Percentiles rank a stretch among this genome's conserved stretches.
Evolutionary conservation across 106 monocot genomes (phyloP).

Genomic region (Alisma plantagoaquatica): DNA sequence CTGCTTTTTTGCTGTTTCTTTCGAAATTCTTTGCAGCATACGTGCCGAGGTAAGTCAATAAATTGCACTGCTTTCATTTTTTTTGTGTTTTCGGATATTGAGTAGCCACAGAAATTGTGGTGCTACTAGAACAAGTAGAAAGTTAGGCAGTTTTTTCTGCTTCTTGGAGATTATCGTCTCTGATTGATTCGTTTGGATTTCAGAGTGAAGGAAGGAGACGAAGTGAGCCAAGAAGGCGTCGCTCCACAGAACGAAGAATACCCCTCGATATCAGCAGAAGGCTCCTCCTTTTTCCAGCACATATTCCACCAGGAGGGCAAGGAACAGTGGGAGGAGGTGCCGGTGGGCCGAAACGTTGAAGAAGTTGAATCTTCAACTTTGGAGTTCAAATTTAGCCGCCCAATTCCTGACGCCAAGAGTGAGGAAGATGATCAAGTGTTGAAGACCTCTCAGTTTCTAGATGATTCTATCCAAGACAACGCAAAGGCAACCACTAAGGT

Average conservation of each 20-base stretch:
- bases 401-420: conserved; percentile 10
- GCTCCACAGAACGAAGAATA: not conserved
- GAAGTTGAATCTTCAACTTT: conserved; percentile 27
- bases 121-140: too few relatives aligned
- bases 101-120: too few relatives aligned
- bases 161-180: too few relatives aligned
- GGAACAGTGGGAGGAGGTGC: not conserved
- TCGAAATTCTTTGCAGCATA: conserved; percentile 12
- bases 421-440: not conserved
- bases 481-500: conserved; percentile 6
- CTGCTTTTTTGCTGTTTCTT: conserved; percentile 7
- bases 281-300: not conserved
- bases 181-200: not conserved
- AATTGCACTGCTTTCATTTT: not conserved
- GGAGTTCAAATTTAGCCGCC: conserved; percentile 49
- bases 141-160: too few relatives aligned
- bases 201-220: conserved; percentile 10
- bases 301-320: not conserved
- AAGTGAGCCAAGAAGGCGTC: not conserved
- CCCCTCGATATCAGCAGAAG: not conserved
- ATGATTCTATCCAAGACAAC: not conserved
- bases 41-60: conserved; percentile 23
- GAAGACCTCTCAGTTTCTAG: not conserved
- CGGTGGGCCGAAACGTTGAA: not conserved
- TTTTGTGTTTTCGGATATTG: not conserved